Percentiles rank a stretch among this genome's conserved stretches.
phyloP scores from a whole-genome alignment of 2,329 filamentous ascomycete genomes.

The Colletotrichum tanaceti region DNA sequence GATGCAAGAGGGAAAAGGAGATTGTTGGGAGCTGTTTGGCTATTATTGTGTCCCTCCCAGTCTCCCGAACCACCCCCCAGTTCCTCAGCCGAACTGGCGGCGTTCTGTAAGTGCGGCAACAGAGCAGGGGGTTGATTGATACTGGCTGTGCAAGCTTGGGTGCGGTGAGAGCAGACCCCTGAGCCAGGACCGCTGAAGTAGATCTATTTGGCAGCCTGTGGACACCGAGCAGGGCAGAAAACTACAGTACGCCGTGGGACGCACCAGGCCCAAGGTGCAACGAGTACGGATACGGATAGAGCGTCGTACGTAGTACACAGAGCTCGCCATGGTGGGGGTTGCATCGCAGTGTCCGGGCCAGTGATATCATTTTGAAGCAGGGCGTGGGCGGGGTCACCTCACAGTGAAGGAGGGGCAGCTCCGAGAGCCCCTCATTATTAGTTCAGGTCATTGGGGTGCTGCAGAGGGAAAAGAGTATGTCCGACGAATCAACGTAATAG shows the following conservation, averaged over 20 bases:
- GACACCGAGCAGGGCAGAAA: background rate
- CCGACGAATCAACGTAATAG: no score
- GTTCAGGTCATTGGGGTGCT: background rate
- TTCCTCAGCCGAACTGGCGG: constrained; percentile 4
- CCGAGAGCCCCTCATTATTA: constrained; percentile 27
- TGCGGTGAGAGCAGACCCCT: constrained; percentile 11
- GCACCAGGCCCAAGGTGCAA: constrained; percentile 11
- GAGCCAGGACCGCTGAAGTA: constrained; percentile 7
- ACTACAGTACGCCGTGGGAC: background rate
- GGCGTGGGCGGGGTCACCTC: constrained; percentile 30
- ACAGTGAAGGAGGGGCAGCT: constrained; percentile 34
- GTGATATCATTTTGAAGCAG: constrained; percentile 37
- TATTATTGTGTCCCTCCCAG: constrained; percentile 8
- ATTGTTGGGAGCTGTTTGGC: constrained; percentile 39
- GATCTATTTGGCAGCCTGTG: background rate
- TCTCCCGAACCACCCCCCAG: background rate
- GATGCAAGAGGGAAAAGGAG: constrained; percentile 32
- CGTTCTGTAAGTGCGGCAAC: no score
- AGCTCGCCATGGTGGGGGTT: constrained; percentile 31
- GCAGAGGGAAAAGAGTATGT: background rate
- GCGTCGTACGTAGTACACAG: no score
- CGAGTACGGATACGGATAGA: no score
- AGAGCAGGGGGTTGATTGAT: no score
- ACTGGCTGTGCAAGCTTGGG: no score
- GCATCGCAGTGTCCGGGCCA: constrained; percentile 19